Percentiles rank a stretch among this genome's conserved stretches.
Conservation (phyloP, 176 grass and related monocot species). For the Dendrocalamus sinicus region DNA sequence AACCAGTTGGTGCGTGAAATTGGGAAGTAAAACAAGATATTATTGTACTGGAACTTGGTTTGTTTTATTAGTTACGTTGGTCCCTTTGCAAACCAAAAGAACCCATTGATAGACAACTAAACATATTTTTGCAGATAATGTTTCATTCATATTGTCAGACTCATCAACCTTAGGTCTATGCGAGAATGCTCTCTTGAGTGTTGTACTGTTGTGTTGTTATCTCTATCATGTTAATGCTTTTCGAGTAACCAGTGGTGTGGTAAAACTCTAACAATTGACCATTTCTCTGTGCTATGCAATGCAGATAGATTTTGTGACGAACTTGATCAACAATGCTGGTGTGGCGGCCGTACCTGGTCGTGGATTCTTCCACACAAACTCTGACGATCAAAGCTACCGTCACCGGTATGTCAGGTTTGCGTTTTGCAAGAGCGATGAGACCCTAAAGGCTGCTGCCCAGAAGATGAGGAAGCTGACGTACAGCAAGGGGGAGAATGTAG, state of each 20-base stretch:
- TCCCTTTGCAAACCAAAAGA: slow-evolving; percentile 1
- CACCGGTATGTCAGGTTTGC: slow-evolving; percentile 78
- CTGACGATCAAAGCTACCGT: slow-evolving; percentile 40
- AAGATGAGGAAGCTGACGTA: slow-evolving; percentile 56
- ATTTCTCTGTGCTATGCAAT: slow-evolving; percentile 17
- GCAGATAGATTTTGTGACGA: slow-evolving; percentile 82
- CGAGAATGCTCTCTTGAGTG: neutral
- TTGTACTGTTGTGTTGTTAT: neutral
- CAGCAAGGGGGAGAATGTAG: slow-evolving; percentile 5
- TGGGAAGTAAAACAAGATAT: neutral
- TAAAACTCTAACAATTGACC: neutral
- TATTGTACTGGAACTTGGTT: neutral
- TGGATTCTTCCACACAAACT: slow-evolving; percentile 78
- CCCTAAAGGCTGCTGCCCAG: slow-evolving; percentile 67
- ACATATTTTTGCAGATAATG: neutral
- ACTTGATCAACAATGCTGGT: slow-evolving; percentile 67
- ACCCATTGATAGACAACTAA: neutral
- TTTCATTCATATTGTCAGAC: slow-evolving; percentile 16
- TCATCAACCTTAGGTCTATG: neutral
- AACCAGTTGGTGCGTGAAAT: neutral
- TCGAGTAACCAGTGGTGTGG: neutral
- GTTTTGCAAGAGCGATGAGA: slow-evolving; percentile 79
- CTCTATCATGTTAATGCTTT: neutral
- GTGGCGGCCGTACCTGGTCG: slow-evolving; percentile 81
- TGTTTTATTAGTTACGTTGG: neutral